Conservation (phyloP, 2,329 filamentous ascomycete species). For the Exserohilum turcica region DNA sequence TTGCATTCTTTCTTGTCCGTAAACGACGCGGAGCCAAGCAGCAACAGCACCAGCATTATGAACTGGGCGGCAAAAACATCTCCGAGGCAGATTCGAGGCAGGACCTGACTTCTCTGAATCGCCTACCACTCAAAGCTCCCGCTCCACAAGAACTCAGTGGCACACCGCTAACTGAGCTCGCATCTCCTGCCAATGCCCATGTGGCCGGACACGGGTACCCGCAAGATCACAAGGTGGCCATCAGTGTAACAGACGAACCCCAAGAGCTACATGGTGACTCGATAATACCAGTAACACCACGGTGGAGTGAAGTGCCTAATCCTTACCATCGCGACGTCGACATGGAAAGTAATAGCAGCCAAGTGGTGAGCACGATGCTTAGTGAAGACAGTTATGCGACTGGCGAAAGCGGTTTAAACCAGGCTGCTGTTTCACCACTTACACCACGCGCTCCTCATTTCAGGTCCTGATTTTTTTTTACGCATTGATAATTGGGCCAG, state of each 20-base stretch:
- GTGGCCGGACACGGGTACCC: slow-evolving; percentile 18
- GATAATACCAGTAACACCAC: slow-evolving; percentile 17
- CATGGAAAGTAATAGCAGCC: slow-evolving; percentile 21
- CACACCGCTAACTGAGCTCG: slow-evolving; percentile 33
- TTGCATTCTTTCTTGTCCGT: slow-evolving; percentile 31
- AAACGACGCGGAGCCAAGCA: slow-evolving; percentile 16
- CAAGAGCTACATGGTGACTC: slow-evolving; percentile 34
- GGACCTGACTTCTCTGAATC: slow-evolving; percentile 1
- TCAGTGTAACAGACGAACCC: slow-evolving; percentile 29
- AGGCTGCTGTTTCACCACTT: slow-evolving; percentile 26
- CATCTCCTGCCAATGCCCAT: slow-evolving; percentile 16
- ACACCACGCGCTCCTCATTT: slow-evolving; percentile 6
- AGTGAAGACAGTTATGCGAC: slow-evolving; percentile 30
- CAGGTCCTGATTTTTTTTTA: no score
- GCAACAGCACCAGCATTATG: slow-evolving; percentile 22
- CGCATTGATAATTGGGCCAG: neutral
- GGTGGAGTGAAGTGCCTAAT: slow-evolving; percentile 32
- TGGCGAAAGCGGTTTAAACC: slow-evolving; percentile 4
- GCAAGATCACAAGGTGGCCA: slow-evolving; percentile 24
- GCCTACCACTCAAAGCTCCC: slow-evolving; percentile 19
- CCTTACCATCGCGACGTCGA: slow-evolving; percentile 28
- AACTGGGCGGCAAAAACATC: slow-evolving; percentile 28
- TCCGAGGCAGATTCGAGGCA: slow-evolving; percentile 22
- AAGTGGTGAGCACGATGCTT: slow-evolving; percentile 27
- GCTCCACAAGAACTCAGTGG: slow-evolving; percentile 33